Base-by-base conservation (phyloP, 306 rosid species). In the Oemleria cerasiformis region DNA sequence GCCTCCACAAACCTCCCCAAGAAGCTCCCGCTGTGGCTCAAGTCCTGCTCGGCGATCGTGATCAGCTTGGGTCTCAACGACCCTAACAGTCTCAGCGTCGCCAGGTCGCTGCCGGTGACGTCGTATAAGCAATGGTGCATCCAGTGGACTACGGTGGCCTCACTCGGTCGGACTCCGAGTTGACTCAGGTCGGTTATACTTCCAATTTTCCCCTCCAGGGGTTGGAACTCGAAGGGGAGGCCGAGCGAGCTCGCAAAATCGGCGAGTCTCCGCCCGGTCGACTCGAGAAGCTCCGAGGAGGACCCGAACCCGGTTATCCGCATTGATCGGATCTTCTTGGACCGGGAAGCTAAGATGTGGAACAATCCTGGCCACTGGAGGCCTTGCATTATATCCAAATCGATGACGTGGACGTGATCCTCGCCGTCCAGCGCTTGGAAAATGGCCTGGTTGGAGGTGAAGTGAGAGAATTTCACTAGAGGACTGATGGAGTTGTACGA, bases 281-380 rank as follows among this genome's bases (percentile, higher is more conserved):
- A 91, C 9, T 91, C 81, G 9, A 94, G 85, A 0, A 94, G 74
- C 72, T 91, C 99, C 9, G 95, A 54, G 4, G 96, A 94, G 55
- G 97, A 86, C 42, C 99, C 99, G 85, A 94, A 89, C 30, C 97
- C 97, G 75, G 99, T 91, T 15, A 94, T 86, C 44, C 99, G 81
- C 71, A 94, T 47, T 42, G 99, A 94, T 4, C 89, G 96, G 85
- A 94, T 89, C 62, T 91, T 91, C 73, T 74, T 85, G 0, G 94
- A 68, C 15, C 99, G 85, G 6, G 97, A 94, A 0, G 99, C 96
- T 2, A 94, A 86, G 88, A 94, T 94, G 88, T 94, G 91, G 88
- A 94, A 94, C 77, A 94, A 62, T 55, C 97, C 99, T 20, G 99
- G 99, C 99, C 99, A 94, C 75, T 94, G 99, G 17, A 91, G 99